These are phyloP conservation scores for Pestalotiopsis sp. DNA, from an alignment of 2,329 filamentous ascomycete species.

Conservation along the genomic window DNA sequence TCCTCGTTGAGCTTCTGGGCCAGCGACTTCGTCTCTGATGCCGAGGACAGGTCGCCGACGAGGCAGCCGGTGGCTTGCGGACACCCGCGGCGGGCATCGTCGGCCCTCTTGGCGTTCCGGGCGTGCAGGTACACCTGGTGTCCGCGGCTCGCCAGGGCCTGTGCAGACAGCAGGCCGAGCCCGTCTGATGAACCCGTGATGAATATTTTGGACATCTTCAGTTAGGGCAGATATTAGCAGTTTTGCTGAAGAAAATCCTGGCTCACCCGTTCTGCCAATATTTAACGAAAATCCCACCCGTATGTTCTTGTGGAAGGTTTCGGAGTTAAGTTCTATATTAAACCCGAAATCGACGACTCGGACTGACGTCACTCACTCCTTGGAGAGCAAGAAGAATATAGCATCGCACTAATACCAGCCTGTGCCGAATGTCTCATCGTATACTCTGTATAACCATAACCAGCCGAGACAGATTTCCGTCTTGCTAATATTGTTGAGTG, in stretches of 20 bases:
- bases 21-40: slow-evolving; percentile 51
- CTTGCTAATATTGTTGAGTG: too few relatives aligned
- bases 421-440: background rate
- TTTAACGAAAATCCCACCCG: background rate
- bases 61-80: slow-evolving; percentile 53
- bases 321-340: background rate
- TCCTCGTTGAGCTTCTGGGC: slow-evolving; percentile 42
- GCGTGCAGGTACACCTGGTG: slow-evolving; percentile 60
- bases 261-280: background rate
- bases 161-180: slow-evolving; percentile 53
- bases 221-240: background rate
- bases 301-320: background rate
- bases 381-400: background rate
- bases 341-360: background rate
- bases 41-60: slow-evolving; percentile 52
- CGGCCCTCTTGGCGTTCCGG: slow-evolving; percentile 54
- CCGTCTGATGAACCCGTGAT: slow-evolving; percentile 63
- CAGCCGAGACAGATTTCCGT: too few relatives aligned
- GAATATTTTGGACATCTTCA: slow-evolving; percentile 23
- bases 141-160: slow-evolving; percentile 49
- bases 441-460: too few relatives aligned
- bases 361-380: background rate
- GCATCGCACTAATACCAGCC: background rate
- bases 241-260: background rate
- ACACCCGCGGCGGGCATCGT: slow-evolving; percentile 46